phyloP scores from a whole-genome alignment of 2,329 filamentous ascomycete species.

The Aureobasidium sp. region DNA sequence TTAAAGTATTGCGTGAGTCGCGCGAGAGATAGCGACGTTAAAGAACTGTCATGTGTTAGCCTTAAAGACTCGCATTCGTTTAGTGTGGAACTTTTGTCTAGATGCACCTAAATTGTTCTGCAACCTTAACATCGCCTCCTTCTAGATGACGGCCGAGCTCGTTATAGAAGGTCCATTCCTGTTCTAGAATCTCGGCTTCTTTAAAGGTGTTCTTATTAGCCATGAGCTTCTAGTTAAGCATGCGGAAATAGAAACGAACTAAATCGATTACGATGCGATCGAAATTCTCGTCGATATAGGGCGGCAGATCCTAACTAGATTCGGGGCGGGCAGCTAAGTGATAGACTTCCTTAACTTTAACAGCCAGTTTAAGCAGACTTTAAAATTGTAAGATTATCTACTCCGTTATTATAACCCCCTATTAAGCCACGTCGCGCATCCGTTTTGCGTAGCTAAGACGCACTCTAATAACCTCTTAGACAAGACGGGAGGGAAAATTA shows the following conservation, averaged over 20 bases:
- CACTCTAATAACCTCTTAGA: conserved; percentile 92
- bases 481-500: conserved; percentile 91
- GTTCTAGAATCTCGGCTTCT: conserved; percentile 91
- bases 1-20: conserved; percentile 87
- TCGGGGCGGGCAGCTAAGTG: conserved; percentile 74
- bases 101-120: conserved; percentile 70
- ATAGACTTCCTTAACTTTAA: conserved; percentile 87
- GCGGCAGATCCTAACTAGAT: conserved; percentile 87
- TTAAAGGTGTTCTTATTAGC: conserved; percentile 99
- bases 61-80: too few species aligned
- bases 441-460: conserved; percentile 85
- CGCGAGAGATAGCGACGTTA: conserved; percentile 87
- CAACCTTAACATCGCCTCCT: conserved; percentile 89
- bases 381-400: conserved; percentile 98
- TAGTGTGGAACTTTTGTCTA: too few species aligned
- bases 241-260: conserved; percentile 95
- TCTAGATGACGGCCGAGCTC: conserved; percentile 86
- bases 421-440: conserved; percentile 89
- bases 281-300: conserved; percentile 94
- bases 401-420: conserved; percentile 88
- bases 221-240: conserved; percentile 95
- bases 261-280: conserved; percentile 86
- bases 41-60: conserved; percentile 39
- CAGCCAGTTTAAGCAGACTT: conserved; percentile 81
- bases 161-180: conserved; percentile 97